These are phyloP conservation scores for Calonectria crousiana DNA, from an alignment of 2,329 filamentous ascomycete species.

Conservation along the genomic window DNA sequence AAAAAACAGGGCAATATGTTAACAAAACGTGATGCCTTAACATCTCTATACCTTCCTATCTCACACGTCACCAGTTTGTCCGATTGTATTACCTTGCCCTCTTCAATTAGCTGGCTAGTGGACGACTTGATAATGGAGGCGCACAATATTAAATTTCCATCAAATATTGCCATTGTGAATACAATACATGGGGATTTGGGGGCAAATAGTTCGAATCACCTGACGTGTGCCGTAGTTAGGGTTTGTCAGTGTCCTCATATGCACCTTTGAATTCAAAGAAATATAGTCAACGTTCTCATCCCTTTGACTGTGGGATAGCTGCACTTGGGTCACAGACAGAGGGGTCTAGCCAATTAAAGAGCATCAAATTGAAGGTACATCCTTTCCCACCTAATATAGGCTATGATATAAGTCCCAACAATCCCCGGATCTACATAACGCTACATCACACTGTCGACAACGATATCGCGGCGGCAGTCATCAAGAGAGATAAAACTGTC, in stretches of 20 bases:
- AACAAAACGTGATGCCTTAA: background rate
- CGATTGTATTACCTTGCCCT: background rate
- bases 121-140: background rate
- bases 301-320: background rate
- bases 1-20: background rate
- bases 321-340: no score
- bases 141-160: background rate
- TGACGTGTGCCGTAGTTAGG: background rate
- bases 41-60: background rate
- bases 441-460: no score
- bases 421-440: no score
- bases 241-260: background rate
- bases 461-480: no score
- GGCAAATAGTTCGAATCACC: background rate
- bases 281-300: background rate
- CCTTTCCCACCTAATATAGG: no score
- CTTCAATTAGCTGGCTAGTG: background rate
- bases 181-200: background rate
- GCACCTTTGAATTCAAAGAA: background rate
- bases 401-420: no score
- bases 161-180: background rate
- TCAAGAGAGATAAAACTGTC: no score
- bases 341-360: no score
- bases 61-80: background rate
- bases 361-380: no score